phyloP scores from a whole-genome alignment of 1,284 basidiomycete genomes.

The Cryptococcus deneoformans region DNA sequence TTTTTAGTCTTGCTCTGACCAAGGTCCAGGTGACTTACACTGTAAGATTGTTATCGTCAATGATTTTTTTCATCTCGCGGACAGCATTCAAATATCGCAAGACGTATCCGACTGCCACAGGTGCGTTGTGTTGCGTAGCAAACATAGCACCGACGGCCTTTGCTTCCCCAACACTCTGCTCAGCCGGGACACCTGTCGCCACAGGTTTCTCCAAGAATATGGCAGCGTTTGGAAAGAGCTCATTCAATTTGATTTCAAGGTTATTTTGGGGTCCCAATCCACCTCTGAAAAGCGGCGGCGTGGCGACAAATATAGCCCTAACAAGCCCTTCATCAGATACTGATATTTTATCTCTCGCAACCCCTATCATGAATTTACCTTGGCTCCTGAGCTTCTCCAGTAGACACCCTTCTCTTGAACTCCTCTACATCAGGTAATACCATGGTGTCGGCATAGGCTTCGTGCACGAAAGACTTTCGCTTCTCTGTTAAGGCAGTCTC shows the following conservation, averaged over 20 bases:
- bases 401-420: slow-evolving; percentile 53
- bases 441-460: slow-evolving; percentile 80
- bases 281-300: slow-evolving; percentile 88
- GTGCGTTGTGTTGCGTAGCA: slow-evolving; percentile 55
- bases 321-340: neutral
- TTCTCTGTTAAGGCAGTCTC: slow-evolving; percentile 76
- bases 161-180: slow-evolving; percentile 46
- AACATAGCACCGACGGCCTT: slow-evolving; percentile 66
- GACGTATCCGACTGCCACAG: slow-evolving; percentile 75
- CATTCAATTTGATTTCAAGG: slow-evolving; percentile 82
- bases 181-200: slow-evolving; percentile 50
- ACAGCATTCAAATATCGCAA: slow-evolving; percentile 51
- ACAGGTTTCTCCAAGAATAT: slow-evolving; percentile 86
- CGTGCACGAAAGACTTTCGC: slow-evolving; percentile 76
- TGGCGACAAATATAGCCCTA: slow-evolving; percentile 80
- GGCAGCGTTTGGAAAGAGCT: slow-evolving; percentile 78
- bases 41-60: slow-evolving; percentile 54
- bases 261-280: slow-evolving; percentile 68
- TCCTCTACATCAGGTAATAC: slow-evolving; percentile 81
- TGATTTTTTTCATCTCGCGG: slow-evolving; percentile 54
- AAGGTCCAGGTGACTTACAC: slow-evolving; percentile 33
- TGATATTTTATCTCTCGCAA: neutral
- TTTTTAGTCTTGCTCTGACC: neutral
- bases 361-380: slow-evolving; percentile 39
- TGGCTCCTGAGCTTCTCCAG: slow-evolving; percentile 46